Conservation (phyloP, 139 green algal species). For the Edaphochlamys debaryana region DNA sequence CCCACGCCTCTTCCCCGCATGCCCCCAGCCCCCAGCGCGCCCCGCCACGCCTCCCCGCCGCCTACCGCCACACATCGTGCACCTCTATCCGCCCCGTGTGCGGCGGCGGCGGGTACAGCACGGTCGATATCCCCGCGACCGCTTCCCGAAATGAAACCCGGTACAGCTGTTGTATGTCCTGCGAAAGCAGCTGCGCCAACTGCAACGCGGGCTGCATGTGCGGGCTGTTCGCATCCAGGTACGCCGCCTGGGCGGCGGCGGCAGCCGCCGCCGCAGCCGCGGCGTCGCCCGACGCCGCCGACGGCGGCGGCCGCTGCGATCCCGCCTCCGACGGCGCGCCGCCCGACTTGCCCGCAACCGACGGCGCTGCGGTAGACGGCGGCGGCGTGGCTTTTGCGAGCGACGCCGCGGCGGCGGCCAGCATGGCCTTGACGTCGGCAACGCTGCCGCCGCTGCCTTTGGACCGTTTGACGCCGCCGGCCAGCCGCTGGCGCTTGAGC, state of each 20-base stretch:
- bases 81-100: conserved; percentile 11
- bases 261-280: no score
- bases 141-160: conserved; percentile 26
- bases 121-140: conserved; percentile 18
- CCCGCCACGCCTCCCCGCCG: no score
- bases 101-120: conserved; percentile 32
- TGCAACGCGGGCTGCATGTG: conserved; percentile 1
- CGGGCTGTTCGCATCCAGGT: background rate
- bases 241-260: no score
- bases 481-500: conserved; percentile 38
- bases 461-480: background rate
- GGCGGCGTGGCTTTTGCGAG: background rate
- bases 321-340: no score
- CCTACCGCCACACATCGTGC: conserved; percentile 35
- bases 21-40: no score
- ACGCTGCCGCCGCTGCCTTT: background rate
- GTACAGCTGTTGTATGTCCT: conserved; percentile 31
- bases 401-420: background rate
- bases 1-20: no score
- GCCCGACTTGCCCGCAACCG: background rate
- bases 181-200: conserved; percentile 25
- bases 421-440: conserved; percentile 22
- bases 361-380: background rate
- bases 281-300: no score
- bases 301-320: no score